Conservation (phyloP, 2,329 filamentous ascomycete genomes). For the Aureobasidium mangrovei region DNA sequence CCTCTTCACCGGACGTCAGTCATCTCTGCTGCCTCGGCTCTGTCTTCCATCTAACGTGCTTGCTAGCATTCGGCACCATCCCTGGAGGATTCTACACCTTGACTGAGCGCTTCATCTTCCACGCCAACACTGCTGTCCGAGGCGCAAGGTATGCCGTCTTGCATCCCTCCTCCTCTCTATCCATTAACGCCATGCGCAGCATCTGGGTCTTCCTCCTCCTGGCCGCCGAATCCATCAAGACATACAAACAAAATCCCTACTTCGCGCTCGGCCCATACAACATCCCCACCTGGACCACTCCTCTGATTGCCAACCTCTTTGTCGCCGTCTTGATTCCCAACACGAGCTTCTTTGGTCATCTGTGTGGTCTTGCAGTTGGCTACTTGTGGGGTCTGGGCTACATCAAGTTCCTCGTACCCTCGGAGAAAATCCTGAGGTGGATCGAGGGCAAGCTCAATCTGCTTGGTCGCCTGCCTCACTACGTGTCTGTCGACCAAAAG, state of each 20-base stretch:
- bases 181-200: conserved; percentile 37
- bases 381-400: conserved; percentile 86
- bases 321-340: conserved; percentile 69
- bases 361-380: conserved; percentile 74
- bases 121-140: conserved; percentile 63
- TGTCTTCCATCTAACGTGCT: neutral
- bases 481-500: conserved; percentile 91
- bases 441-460: conserved; percentile 83
- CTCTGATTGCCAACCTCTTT: conserved; percentile 66
- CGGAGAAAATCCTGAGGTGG: conserved; percentile 79
- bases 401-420: conserved; percentile 80
- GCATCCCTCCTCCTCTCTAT: neutral
- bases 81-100: conserved; percentile 75
- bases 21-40: neutral
- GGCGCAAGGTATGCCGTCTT: conserved; percentile 61
- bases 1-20: conserved; percentile 84
- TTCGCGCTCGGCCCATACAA: conserved; percentile 57
- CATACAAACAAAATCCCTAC: conserved; percentile 70
- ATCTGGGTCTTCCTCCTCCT: conserved; percentile 90
- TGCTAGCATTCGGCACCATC: conserved; percentile 43
- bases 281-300: conserved; percentile 88
- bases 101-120: conserved; percentile 64
- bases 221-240: conserved; percentile 76
- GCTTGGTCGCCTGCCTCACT: conserved; percentile 75
- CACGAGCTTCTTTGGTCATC: conserved; percentile 76